These are phyloP conservation scores for Russula vinacea DNA, from an alignment of 768 basidiomycete genomes.

Conservation along the genomic window DNA sequence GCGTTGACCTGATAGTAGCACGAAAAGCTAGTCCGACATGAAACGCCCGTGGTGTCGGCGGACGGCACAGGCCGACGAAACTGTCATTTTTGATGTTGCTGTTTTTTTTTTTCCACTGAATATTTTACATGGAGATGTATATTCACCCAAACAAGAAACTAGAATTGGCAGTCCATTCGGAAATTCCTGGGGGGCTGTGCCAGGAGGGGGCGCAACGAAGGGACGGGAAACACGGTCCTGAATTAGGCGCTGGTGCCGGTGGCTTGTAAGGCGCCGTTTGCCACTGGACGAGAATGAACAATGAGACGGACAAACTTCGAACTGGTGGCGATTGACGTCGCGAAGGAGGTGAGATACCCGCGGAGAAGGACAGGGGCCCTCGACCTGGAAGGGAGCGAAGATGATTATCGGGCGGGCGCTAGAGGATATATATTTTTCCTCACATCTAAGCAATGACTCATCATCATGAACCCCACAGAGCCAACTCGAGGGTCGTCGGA, in stretches of 20 bases:
- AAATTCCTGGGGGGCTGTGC: conserved; percentile 18
- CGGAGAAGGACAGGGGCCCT: background rate
- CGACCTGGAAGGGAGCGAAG: background rate
- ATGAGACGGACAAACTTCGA: background rate
- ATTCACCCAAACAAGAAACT: background rate
- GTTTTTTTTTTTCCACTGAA: background rate
- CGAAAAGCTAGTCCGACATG: conserved; percentile 1
- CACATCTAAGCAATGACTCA: conserved; percentile 21
- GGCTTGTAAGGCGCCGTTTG: too few species aligned
- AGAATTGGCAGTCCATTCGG: conserved; percentile 6
- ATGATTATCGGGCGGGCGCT: conserved; percentile 9
- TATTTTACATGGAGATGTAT: background rate
- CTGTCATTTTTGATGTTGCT: background rate
- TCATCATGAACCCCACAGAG: background rate
- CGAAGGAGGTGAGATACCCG: conserved; percentile 1
- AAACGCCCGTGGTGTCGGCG: conserved; percentile 21
- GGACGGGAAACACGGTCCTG: background rate
- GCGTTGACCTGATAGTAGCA: background rate
- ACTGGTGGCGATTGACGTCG: background rate
- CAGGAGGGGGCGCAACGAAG: background rate
- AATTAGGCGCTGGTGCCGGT: background rate
- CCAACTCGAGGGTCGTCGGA: background rate
- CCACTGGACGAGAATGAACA: too few species aligned
- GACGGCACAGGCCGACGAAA: background rate
- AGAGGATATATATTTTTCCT: conserved; percentile 3